These are phyloP conservation scores for Choricystis sp. DNA, from an alignment of 139 green algal genomes.

Conservation along the genomic window DNA sequence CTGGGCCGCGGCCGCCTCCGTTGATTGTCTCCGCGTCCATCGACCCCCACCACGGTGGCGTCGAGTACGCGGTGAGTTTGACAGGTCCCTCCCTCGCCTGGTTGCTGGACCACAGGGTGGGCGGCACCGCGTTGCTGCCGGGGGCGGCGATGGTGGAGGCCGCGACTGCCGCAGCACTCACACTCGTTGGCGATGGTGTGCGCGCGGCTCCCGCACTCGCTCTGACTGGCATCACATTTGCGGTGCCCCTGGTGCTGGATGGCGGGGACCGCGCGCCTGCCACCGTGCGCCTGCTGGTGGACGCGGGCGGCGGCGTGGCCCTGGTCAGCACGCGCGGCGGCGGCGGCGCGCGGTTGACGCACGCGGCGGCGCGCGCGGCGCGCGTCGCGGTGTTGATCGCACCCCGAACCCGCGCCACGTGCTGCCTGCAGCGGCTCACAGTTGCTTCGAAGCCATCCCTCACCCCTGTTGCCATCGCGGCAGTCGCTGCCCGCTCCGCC, in stretches of 20 bases:
- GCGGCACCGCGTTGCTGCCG: not conserved
- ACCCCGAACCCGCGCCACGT: too few relatives aligned
- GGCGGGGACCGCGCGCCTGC: too few relatives aligned
- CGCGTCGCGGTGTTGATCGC: too few relatives aligned
- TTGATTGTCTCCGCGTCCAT: slow-evolving; percentile 1
- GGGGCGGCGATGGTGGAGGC: not conserved
- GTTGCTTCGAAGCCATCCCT: too few relatives aligned
- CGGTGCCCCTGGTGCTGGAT: not conserved
- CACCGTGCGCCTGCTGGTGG: not conserved
- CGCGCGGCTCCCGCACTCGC: not conserved
- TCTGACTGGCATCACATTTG: not conserved
- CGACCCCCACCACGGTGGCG: not conserved
- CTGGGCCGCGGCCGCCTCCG: not conserved
- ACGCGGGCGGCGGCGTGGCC: not conserved
- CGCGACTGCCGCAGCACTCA: too few relatives aligned
- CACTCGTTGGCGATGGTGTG: not conserved
- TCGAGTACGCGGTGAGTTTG: not conserved
- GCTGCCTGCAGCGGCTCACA: too few relatives aligned
- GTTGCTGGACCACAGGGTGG: slow-evolving; percentile 16
- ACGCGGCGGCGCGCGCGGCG: too few relatives aligned
- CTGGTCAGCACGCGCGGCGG: not conserved
- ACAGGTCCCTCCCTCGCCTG: slow-evolving; percentile 4
- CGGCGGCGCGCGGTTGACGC: not conserved
- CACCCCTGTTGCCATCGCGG: too few relatives aligned
- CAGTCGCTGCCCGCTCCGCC: too few relatives aligned